Conservation (phyloP, 768 basidiomycete genomes). For the Lactarius deliciosus region DNA sequence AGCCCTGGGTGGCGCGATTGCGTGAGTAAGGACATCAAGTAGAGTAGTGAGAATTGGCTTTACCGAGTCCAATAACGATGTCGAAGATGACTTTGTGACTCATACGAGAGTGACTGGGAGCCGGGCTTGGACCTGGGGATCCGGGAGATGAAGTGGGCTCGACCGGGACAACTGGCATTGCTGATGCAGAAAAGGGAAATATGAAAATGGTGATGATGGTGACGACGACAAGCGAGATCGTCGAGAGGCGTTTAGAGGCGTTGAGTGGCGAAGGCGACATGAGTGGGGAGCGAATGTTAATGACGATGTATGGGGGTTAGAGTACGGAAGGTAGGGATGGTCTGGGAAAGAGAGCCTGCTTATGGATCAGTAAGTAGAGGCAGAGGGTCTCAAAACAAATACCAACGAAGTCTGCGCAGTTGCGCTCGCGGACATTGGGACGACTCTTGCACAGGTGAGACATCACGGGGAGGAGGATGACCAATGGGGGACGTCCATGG, state of each 20-base stretch:
- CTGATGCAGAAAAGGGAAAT: background rate
- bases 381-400: background rate
- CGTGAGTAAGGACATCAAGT: background rate
- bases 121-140: background rate
- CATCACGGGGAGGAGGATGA: background rate
- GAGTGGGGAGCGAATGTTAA: background rate
- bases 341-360: background rate
- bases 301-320: background rate
- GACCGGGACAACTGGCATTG: background rate
- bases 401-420: background rate
- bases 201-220: background rate
- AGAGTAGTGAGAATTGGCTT: background rate
- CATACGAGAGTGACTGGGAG: background rate
- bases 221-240: background rate
- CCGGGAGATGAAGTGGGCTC: background rate
- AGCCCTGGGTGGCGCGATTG: background rate
- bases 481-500: background rate
- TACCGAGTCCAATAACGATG: background rate
- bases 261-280: background rate
- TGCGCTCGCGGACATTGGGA: background rate
- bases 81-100: background rate
- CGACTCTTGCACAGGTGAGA: background rate
- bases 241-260: background rate
- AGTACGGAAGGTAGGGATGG: background rate
- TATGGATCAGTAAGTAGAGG: background rate